A percentile compares a stretch with the other conserved stretches of the same genome.
These are phyloP conservation scores for Bruguiera gymnorhiza DNA, from an alignment of 345 rosid genomes.

Conservation along the genomic window DNA sequence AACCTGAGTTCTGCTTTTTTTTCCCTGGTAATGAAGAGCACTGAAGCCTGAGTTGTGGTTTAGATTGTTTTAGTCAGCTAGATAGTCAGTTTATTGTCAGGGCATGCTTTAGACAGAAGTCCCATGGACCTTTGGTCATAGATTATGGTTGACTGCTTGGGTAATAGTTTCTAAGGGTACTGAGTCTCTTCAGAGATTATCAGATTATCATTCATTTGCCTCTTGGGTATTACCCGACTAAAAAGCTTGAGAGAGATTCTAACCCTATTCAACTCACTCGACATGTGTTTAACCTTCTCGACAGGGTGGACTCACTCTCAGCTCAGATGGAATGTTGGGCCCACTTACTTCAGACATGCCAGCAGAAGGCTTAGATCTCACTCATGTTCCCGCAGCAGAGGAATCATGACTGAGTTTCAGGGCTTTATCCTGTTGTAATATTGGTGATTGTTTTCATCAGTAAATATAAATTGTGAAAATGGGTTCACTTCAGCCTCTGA, in stretches of 20 bases:
- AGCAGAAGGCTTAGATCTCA: conserved; percentile 73
- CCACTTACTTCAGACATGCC: conserved; percentile 66
- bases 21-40: too few species aligned
- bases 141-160: neutral
- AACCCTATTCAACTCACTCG: neutral
- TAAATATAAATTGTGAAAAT: neutral
- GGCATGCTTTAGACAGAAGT: neutral
- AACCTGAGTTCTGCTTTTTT: too few species aligned
- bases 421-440: neutral
- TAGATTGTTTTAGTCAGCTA: too few species aligned
- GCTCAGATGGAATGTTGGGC: conserved; percentile 76
- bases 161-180: neutral
- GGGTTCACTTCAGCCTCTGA: neutral
- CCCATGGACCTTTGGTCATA: neutral
- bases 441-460: neutral
- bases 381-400: conserved; percentile 41
- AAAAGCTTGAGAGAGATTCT: neutral
- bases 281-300: neutral
- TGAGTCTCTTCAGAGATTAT: too few species aligned
- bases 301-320: conserved; percentile 83
- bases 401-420: conserved; percentile 13
- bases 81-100: neutral
- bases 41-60: too few species aligned
- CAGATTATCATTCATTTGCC: too few species aligned
- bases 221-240: too few species aligned